Percentiles rank a stretch among this genome's conserved stretches.
Conservation (phyloP, 2,329 filamentous ascomycete genomes). For the Fusarium mangiferae region DNA sequence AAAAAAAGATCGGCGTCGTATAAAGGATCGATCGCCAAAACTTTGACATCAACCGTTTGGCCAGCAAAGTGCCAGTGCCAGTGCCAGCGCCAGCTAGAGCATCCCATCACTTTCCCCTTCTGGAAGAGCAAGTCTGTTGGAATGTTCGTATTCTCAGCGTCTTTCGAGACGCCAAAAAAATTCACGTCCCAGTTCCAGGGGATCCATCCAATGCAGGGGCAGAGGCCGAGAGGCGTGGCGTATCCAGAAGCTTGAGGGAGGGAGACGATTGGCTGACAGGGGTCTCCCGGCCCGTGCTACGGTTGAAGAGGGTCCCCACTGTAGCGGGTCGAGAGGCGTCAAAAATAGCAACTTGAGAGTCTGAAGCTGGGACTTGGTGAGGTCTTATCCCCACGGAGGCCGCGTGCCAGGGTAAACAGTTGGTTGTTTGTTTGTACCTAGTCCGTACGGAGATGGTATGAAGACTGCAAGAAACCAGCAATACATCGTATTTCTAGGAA, state of each 20-base stretch:
- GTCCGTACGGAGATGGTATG: background rate
- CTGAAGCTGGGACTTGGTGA: slow-evolving; percentile 22
- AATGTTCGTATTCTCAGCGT: slow-evolving; percentile 30
- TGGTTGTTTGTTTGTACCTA: background rate
- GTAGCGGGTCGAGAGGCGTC: slow-evolving; percentile 33
- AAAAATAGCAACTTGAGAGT: slow-evolving; percentile 38
- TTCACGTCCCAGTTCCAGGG: background rate
- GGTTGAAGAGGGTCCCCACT: slow-evolving; percentile 23
- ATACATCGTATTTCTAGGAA: background rate
- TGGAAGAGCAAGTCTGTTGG: slow-evolving; percentile 10
- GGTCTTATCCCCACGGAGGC: slow-evolving; percentile 28
- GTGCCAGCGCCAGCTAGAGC: background rate
- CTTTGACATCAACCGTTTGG: background rate
- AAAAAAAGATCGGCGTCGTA: background rate
- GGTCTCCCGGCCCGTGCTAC: slow-evolving; percentile 17
- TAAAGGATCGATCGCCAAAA: slow-evolving; percentile 26
- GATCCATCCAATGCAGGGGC: slow-evolving; percentile 31
- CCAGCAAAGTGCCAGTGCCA: slow-evolving; percentile 7
- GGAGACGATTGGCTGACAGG: slow-evolving; percentile 21
- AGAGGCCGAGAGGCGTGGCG: slow-evolving; percentile 21
- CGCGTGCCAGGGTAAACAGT: slow-evolving; percentile 23
- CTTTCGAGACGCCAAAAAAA: slow-evolving; percentile 10
- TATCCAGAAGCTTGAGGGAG: slow-evolving; percentile 6
- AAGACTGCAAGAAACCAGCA: background rate
- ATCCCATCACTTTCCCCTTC: slow-evolving; percentile 32